A percentile compares a stretch with the other conserved stretches of the same genome.
Conservation (phyloP, 768 basidiomycete genomes). For the Tricholoma hemisulphureum region DNA sequence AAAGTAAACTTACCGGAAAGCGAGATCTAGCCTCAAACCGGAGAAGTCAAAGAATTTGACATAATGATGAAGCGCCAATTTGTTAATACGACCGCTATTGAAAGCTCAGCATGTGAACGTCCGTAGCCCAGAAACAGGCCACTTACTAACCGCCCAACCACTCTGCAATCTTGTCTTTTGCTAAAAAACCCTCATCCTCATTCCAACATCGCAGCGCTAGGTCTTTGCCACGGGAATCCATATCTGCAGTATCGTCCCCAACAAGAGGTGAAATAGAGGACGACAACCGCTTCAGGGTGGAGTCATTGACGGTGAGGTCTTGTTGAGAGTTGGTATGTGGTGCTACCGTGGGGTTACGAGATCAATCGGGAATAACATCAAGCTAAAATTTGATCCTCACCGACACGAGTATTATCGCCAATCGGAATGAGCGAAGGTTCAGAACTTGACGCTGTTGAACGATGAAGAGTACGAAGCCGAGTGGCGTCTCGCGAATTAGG, state of each 20-base stretch:
- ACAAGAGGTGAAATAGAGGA: slow-evolving; percentile 40
- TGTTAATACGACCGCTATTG: slow-evolving; percentile 72
- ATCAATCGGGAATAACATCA: neutral
- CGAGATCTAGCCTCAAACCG: slow-evolving; percentile 76
- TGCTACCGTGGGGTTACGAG: slow-evolving; percentile 16
- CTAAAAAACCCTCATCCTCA: slow-evolving; percentile 81
- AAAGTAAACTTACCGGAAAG: slow-evolving; percentile 66
- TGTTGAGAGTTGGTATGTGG: slow-evolving; percentile 45
- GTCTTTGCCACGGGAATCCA: slow-evolving; percentile 65
- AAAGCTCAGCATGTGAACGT: slow-evolving; percentile 7
- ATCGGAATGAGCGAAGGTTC: slow-evolving; percentile 74
- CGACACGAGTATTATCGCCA: slow-evolving; percentile 46
- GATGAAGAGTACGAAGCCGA: slow-evolving; percentile 62
- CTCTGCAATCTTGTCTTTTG: slow-evolving; percentile 91
- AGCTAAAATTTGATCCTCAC: slow-evolving; percentile 36
- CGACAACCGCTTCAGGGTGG: slow-evolving; percentile 43
- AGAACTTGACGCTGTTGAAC: slow-evolving; percentile 73
- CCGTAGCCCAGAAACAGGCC: neutral
- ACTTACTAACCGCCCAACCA: slow-evolving; percentile 93
- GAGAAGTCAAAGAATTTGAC: slow-evolving; percentile 88
- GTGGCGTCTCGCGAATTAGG: slow-evolving; percentile 31
- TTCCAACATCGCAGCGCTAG: slow-evolving; percentile 79
- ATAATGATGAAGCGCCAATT: slow-evolving; percentile 72
- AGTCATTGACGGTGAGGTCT: slow-evolving; percentile 54
- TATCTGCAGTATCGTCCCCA: slow-evolving; percentile 58